Evolutionary conservation across 1,284 basidiomycete genomes (phyloP).

Genomic region (Afroboletus lepidellus): DNA sequence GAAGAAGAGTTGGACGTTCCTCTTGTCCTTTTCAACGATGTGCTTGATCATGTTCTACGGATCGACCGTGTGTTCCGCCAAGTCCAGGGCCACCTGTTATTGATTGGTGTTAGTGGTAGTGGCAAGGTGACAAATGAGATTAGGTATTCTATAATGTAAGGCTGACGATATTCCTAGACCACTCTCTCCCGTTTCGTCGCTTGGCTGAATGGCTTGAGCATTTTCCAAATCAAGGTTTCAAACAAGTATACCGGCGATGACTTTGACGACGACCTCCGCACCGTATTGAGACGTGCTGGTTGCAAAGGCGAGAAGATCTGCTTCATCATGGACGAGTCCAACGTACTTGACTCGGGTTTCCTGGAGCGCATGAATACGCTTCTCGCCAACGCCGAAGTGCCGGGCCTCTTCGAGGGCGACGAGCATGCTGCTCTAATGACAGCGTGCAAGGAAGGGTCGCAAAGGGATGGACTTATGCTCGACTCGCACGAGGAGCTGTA

Average conservation of each 20-base stretch:
- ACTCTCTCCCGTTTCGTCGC: conserved; percentile 98
- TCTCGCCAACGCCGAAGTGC: conserved; percentile 98
- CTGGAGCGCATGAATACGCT: conserved; percentile 99
- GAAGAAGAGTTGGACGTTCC: conserved; percentile 98
- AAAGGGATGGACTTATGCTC: conserved; percentile 95
- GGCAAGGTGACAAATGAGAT: conserved; percentile 72
- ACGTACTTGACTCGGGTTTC: conserved; percentile 98
- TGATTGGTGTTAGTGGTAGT: conserved; percentile 97
- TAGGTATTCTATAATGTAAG: not conserved
- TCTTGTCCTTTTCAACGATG: conserved; percentile 98
- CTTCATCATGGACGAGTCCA: conserved; percentile 99
- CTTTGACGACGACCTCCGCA: conserved; percentile 96
- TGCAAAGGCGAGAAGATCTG: conserved; percentile 99
- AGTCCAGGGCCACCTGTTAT: conserved; percentile 91
- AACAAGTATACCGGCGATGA: conserved; percentile 98
- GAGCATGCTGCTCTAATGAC: conserved; percentile 97
- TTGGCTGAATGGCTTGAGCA: conserved; percentile 98
- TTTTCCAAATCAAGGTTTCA: conserved; percentile 98
- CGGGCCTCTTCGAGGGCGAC: conserved; percentile 97
- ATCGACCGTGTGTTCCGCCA: conserved; percentile 99
- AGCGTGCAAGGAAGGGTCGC: conserved; percentile 97
- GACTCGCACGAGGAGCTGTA: conserved; percentile 98
- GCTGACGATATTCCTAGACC: conserved; percentile 56
- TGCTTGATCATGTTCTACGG: conserved; percentile 93
- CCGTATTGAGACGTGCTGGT: conserved; percentile 89